phyloP scores from a whole-genome alignment of 495 filamentous ascomycete species.

The Gamarada debralockiae region DNA sequence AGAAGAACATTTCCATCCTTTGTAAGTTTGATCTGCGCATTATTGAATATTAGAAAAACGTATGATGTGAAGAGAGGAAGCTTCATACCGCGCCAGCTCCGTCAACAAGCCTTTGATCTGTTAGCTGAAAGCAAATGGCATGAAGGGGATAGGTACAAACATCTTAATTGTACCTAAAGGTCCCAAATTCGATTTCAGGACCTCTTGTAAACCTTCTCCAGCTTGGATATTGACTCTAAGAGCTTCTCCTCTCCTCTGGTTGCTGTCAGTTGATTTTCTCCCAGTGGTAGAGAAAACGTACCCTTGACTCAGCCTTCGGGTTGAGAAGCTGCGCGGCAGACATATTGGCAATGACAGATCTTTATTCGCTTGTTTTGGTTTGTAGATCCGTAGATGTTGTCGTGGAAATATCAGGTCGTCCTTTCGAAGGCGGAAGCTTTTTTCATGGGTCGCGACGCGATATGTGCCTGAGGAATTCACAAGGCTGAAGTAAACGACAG shows the following conservation, averaged over 20 bases:
- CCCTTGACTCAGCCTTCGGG: conserved; percentile 95
- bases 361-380: not conserved
- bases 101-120: conserved; percentile 73
- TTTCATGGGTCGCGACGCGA: conserved; percentile 5
- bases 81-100: conserved; percentile 81
- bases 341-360: conserved; percentile 41
- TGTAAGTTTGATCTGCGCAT: conserved; percentile 86
- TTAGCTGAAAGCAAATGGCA: conserved; percentile 3
- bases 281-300: conserved; percentile 39
- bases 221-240: conserved; percentile 94
- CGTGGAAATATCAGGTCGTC: not conserved
- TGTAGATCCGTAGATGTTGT: not conserved
- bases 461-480: not conserved
- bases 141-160: conserved; percentile 40
- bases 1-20: conserved; percentile 97
- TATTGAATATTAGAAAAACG: conserved; percentile 9
- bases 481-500: not conserved
- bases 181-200: conserved; percentile 93
- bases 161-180: conserved; percentile 96
- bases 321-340: conserved; percentile 96
- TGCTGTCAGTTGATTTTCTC: conserved; percentile 20
- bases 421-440: conserved; percentile 3
- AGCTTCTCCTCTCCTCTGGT: conserved; percentile 89
- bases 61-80: not conserved
- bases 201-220: conserved; percentile 92